Percentiles rank a stretch among this genome's conserved stretches.
phyloP scores from a whole-genome alignment of 495 filamentous ascomycete genomes.

The Ramalina peruviana region DNA sequence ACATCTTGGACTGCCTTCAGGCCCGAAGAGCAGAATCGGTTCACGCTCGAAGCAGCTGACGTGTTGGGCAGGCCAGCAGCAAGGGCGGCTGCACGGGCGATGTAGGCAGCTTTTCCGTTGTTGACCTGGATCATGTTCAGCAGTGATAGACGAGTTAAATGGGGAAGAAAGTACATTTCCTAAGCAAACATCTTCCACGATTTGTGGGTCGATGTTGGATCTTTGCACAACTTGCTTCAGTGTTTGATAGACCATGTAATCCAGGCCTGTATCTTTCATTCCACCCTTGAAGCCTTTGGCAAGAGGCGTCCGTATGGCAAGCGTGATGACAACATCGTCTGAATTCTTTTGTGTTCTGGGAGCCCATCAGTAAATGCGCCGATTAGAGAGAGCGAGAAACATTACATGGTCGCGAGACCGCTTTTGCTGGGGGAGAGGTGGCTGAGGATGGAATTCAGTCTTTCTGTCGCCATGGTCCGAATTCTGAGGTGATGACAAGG shows the following conservation, averaged over 20 bases:
- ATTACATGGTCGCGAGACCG: conserved; percentile 62
- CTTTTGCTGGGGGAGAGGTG: conserved; percentile 62
- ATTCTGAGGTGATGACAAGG: background rate
- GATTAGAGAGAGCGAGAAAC: background rate
- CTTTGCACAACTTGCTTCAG: conserved; percentile 61
- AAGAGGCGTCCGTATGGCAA: conserved; percentile 65
- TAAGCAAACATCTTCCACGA: conserved; percentile 84
- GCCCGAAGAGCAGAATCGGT: conserved; percentile 95
- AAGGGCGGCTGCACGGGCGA: conserved; percentile 73
- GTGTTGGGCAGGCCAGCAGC: conserved; percentile 93
- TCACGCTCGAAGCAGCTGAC: conserved; percentile 60
- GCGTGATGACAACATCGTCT: conserved; percentile 90
- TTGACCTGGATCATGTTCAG: conserved; percentile 47
- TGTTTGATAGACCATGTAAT: conserved; percentile 67
- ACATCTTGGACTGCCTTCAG: conserved; percentile 92
- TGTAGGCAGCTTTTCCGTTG: conserved; percentile 78
- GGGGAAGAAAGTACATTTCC: too few species aligned
- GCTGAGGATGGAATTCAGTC: conserved; percentile 74
- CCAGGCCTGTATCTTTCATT: conserved; percentile 88
- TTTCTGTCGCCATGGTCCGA: conserved; percentile 60
- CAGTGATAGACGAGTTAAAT: too few species aligned
- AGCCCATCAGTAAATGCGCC: conserved; percentile 3
- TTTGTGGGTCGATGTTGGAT: conserved; percentile 63
- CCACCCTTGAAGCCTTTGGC: conserved; percentile 71
- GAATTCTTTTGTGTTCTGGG: conserved; percentile 79